phyloP scores from a whole-genome alignment of 345 rosid species.

The Sapria himalayana region DNA sequence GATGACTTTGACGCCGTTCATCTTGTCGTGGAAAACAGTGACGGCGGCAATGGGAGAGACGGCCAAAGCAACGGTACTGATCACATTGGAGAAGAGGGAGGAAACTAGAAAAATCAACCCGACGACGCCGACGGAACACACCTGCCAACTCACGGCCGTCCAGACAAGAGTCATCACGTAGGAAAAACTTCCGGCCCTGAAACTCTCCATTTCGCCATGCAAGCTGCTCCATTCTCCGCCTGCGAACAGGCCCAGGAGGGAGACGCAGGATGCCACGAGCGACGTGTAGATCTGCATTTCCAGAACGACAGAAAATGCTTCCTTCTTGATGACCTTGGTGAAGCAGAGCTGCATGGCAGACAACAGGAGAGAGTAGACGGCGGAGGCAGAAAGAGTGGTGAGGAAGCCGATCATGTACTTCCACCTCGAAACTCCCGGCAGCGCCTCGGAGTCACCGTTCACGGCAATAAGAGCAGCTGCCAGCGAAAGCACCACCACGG shows the following conservation, averaged over 20 bases:
- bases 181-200: constrained; percentile 8
- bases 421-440: constrained; percentile 7
- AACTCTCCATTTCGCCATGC: constrained; percentile 17
- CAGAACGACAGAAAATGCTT: constrained; percentile 14
- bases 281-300: constrained; percentile 36
- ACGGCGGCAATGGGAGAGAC: constrained; percentile 15
- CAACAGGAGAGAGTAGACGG: constrained; percentile 19
- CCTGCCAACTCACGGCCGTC: constrained; percentile 18
- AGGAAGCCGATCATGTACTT: constrained; percentile 11
- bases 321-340: constrained; percentile 13
- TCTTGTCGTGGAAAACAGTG: constrained; percentile 12
- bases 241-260: constrained; percentile 14
- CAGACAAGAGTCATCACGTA: constrained; percentile 17
- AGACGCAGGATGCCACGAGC: constrained; percentile 12
- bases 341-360: constrained; percentile 22
- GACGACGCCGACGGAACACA: constrained; percentile 11
- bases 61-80: constrained; percentile 12
- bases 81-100: constrained; percentile 19
- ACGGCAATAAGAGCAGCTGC: constrained; percentile 20
- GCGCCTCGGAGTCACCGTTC: constrained; percentile 10
- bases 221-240: constrained; percentile 19
- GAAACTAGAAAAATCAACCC: constrained; percentile 17
- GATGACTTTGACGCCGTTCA: constrained; percentile 9
- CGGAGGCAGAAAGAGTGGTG: constrained; percentile 19
- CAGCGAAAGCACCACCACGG: constrained; percentile 17